Percentiles rank a stretch among this genome's conserved stretches.
phyloP scores from a whole-genome alignment of 768 basidiomycete species.

The Leccinellum luteum region DNA sequence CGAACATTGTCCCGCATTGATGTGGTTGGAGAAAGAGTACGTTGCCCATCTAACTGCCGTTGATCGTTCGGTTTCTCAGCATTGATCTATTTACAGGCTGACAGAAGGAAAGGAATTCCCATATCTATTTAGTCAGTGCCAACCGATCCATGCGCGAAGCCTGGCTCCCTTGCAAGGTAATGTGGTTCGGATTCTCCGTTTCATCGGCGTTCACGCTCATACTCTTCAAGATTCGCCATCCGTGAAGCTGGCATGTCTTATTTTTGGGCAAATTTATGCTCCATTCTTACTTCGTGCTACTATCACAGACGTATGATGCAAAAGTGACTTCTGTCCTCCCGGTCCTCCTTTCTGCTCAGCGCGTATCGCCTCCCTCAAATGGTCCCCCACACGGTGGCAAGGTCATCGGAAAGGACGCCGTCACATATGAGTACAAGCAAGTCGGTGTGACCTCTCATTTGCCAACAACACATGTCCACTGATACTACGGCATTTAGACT shows the following conservation, averaged over 20 bases:
- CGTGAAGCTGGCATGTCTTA: conserved; percentile 68
- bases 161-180: conserved; percentile 77
- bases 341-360: conserved; percentile 80
- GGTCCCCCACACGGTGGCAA: conserved; percentile 74
- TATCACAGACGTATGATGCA: conserved; percentile 75
- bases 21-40: conserved; percentile 84
- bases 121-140: conserved; percentile 90
- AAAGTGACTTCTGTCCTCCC: conserved; percentile 76
- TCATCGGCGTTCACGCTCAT: neutral
- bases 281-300: neutral
- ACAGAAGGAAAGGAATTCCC: conserved; percentile 84
- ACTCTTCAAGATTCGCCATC: conserved; percentile 68
- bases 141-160: conserved; percentile 85
- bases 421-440: conserved; percentile 77
- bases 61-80: neutral
- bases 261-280: neutral
- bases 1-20: conserved; percentile 68
- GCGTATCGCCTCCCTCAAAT: conserved; percentile 70
- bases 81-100: conserved; percentile 44
- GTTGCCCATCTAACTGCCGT: neutral
- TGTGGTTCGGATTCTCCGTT: neutral
- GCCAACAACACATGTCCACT: neutral
- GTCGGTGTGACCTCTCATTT: conserved; percentile 35
- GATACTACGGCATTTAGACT: conserved; percentile 43
- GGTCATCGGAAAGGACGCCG: conserved; percentile 66